phyloP scores from a whole-genome alignment of 2,329 filamentous ascomycete genomes.

The Cadophora gregata region DNA sequence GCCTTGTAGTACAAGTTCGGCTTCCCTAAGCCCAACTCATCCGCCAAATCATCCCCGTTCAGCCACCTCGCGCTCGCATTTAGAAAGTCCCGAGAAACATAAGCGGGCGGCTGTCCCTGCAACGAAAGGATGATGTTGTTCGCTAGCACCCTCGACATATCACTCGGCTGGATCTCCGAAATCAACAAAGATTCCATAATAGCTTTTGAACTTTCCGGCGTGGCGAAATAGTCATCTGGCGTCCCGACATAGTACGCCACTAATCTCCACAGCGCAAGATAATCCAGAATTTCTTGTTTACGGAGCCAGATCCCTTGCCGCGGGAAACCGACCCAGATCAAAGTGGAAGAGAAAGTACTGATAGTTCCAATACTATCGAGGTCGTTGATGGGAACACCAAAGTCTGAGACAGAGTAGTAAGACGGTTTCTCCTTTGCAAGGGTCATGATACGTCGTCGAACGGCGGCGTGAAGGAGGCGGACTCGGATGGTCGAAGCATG shows the following conservation, averaged over 20 bases:
- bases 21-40: slow-evolving; percentile 53
- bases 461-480: slow-evolving; percentile 70
- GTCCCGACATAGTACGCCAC: slow-evolving; percentile 75
- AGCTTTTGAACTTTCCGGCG: slow-evolving; percentile 58
- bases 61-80: slow-evolving; percentile 72
- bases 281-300: slow-evolving; percentile 68
- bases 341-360: slow-evolving; percentile 68
- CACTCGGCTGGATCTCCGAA: slow-evolving; percentile 69
- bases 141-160: slow-evolving; percentile 67
- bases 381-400: slow-evolving; percentile 75
- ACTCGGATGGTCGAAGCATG: slow-evolving; percentile 70
- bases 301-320: slow-evolving; percentile 73
- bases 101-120: slow-evolving; percentile 68
- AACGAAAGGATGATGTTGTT: slow-evolving; percentile 77
- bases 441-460: slow-evolving; percentile 67
- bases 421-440: slow-evolving; percentile 60
- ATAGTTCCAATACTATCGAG: slow-evolving; percentile 78
- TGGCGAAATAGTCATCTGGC: slow-evolving; percentile 65
- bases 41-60: slow-evolving; percentile 68
- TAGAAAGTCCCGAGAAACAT: slow-evolving; percentile 69
- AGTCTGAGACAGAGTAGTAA: slow-evolving; percentile 65
- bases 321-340: slow-evolving; percentile 73
- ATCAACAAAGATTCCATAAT: slow-evolving; percentile 72
- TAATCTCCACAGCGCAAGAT: slow-evolving; percentile 78
- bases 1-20: slow-evolving; percentile 38